Percentiles rank a stretch among this genome's conserved stretches.
Conservation (phyloP, 768 basidiomycete genomes). For the Lactifluus pinguis region DNA sequence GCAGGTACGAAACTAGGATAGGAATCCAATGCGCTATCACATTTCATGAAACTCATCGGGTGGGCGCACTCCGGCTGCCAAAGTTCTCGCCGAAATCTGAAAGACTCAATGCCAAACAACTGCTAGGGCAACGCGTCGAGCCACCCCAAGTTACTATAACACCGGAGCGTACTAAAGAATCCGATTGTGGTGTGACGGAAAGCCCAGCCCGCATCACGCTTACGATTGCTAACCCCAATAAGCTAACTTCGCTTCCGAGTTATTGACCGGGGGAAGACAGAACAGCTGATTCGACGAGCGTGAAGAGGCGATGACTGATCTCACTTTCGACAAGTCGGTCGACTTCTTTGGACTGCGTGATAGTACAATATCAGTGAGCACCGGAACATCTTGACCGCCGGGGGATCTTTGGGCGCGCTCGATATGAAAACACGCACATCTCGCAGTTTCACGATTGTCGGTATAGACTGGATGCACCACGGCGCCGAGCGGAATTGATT, state of each 20-base stretch:
- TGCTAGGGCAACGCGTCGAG: not conserved
- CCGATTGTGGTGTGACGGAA: not conserved
- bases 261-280: not conserved
- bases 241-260: not conserved
- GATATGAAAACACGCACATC: slow-evolving; percentile 36
- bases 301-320: slow-evolving; percentile 6
- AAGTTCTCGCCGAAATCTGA: not conserved
- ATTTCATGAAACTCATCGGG: not conserved
- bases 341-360: slow-evolving; percentile 11
- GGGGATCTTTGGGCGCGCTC: not conserved
- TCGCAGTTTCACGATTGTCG: slow-evolving; percentile 54
- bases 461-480: slow-evolving; percentile 51
- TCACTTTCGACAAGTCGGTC: slow-evolving; percentile 21
- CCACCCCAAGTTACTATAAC: not conserved
- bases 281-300: not conserved
- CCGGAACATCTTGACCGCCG: not conserved
- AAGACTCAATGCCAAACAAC: not conserved
- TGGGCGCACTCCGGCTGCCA: slow-evolving; percentile 5
- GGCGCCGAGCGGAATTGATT: slow-evolving; percentile 55
- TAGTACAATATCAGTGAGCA: not conserved
- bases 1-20: not conserved
- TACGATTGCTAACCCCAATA: not conserved
- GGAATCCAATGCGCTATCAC: not conserved
- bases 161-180: not conserved
- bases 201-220: not conserved